Conservation (phyloP, 768 basidiomycete genomes). For the Leccinum disarticulatum region DNA sequence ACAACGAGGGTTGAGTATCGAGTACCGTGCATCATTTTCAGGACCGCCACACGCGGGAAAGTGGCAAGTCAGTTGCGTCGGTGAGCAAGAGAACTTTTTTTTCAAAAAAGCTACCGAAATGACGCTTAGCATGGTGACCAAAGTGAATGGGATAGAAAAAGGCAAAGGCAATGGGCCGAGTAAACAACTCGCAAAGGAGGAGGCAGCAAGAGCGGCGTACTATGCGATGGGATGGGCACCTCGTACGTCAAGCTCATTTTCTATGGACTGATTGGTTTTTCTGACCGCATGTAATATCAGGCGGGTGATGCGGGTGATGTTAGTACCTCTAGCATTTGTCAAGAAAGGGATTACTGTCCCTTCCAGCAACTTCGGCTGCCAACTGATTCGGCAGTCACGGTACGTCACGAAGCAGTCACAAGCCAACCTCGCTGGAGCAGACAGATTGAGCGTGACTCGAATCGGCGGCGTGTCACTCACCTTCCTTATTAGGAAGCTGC, state of each 20-base stretch:
- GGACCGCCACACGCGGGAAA: conserved; percentile 69
- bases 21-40: conserved; percentile 57
- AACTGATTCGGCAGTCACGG: neutral
- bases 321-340: neutral
- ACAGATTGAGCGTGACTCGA: neutral
- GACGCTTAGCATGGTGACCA: conserved; percentile 5
- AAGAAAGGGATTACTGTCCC: conserved; percentile 4
- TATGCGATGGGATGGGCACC: conserved; percentile 74
- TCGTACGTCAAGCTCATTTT: conserved; percentile 28
- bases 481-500: neutral
- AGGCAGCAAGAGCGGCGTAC: conserved; percentile 70
- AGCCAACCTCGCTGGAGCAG: neutral
- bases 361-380: neutral
- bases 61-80: conserved; percentile 68
- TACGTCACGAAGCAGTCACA: neutral
- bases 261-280: neutral
- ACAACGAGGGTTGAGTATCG: conserved; percentile 61
- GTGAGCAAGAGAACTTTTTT: conserved; percentile 41
- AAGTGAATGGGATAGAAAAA: conserved; percentile 71
- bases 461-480: neutral
- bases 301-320: conserved; percentile 18
- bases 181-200: conserved; percentile 79
- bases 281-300: conserved; percentile 8
- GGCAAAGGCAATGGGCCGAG: conserved; percentile 63
- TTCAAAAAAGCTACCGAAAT: neutral